Percentiles rank a stretch among this genome's conserved stretches.
phyloP scores from a whole-genome alignment of 169 alveolate species.

The Ichthyophthirius multifiliis region DNA sequence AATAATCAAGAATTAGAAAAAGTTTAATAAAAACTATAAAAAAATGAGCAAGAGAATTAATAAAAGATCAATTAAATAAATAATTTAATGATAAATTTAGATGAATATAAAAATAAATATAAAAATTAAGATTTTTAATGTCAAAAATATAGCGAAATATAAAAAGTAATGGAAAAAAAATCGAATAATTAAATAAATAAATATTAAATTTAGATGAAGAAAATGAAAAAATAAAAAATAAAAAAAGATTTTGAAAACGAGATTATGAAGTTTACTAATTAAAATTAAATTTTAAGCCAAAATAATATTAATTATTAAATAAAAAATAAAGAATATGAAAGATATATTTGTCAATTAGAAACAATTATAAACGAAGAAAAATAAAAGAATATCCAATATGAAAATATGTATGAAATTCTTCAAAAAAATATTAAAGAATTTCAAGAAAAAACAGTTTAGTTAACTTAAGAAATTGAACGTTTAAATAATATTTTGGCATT shows the following conservation, averaged over 20 bases:
- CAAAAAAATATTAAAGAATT: not conserved
- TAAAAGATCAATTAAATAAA: not conserved
- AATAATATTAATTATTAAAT: no score
- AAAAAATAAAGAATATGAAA: not conserved
- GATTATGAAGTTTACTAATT: not conserved
- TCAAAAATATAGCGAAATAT: not conserved
- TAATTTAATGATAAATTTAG: not conserved
- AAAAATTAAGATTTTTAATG: not conserved
- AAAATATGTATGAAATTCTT: not conserved
- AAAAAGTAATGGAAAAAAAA: not conserved
- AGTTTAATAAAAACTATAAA: not conserved
- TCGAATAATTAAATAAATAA: no score
- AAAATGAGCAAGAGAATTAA: not conserved
- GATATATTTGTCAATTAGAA: not conserved
- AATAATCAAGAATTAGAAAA: not conserved
- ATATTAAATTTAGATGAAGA: no score
- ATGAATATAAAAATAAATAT: not conserved
- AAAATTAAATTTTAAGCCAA: no score
- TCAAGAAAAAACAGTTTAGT: not conserved
- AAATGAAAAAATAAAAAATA: no score
- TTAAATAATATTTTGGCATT: not conserved
- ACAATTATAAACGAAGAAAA: not conserved
- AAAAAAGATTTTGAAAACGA: not conserved
- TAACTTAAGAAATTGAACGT: constrained; percentile 1
- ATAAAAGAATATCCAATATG: not conserved